Evolutionary conservation across 2,329 filamentous ascomycete species (phyloP).

Genomic region (Colletotrichum tropicale): DNA sequence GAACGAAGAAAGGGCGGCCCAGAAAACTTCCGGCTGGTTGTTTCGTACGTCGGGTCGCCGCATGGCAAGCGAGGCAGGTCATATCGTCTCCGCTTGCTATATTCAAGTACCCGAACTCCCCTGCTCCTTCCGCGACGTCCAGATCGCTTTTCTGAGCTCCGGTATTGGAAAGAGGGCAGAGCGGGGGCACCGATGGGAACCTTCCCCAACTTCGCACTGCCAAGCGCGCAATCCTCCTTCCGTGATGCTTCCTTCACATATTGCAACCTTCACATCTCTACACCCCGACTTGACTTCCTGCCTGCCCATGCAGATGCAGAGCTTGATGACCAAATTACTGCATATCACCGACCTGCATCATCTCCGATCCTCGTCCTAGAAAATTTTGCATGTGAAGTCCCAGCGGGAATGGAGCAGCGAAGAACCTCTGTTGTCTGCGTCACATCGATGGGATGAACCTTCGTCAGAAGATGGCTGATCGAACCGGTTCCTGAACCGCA

Average conservation of each 20-base stretch:
- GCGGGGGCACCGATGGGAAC: background rate
- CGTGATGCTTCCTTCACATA: background rate
- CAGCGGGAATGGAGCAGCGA: background rate
- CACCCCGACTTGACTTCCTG: background rate
- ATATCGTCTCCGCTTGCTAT: too few relatives aligned
- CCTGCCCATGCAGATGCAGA: background rate
- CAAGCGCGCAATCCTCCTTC: background rate
- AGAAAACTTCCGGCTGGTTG: background rate
- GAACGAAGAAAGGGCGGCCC: background rate
- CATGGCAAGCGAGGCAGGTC: background rate
- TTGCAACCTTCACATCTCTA: background rate
- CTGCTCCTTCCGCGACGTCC: background rate
- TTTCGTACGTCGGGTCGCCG: background rate
- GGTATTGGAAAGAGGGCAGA: background rate
- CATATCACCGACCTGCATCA: background rate
- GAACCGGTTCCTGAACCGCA: background rate
- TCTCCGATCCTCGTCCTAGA: background rate
- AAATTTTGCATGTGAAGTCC: background rate
- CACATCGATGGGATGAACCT: slow-evolving; percentile 5
- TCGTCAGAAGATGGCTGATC: background rate
- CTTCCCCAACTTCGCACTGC: background rate
- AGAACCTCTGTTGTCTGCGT: background rate
- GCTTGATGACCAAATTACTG: background rate
- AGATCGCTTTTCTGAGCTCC: background rate
- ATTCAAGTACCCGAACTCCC: background rate